These are phyloP conservation scores for Dovyalis caffra DNA, from an alignment of 345 rosid genomes.

Conservation along the genomic window DNA sequence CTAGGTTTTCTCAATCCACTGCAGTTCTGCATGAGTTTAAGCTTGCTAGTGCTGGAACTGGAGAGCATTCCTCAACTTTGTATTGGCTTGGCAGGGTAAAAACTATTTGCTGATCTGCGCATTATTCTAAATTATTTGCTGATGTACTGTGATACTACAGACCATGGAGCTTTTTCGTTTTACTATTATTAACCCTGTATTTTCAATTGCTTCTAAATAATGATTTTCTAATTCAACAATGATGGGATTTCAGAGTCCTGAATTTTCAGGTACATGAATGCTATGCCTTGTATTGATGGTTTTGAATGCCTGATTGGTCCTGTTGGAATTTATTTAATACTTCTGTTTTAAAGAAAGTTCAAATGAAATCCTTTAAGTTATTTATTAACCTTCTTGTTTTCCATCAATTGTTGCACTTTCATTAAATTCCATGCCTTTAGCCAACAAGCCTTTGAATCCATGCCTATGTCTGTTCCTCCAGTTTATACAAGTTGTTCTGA, in stretches of 20 bases:
- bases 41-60: conserved; percentile 46
- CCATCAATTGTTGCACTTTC: not conserved
- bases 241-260: not conserved
- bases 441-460: not conserved
- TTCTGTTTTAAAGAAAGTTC: not conserved
- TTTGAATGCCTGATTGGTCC: not conserved
- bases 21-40: conserved; percentile 87
- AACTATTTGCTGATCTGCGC: conserved; percentile 7
- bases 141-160: not conserved
- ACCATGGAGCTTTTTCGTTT: not conserved
- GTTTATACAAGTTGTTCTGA: too few species aligned
- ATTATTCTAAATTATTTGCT: not conserved
- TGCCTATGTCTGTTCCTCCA: not conserved
- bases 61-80: conserved; percentile 42
- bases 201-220: not conserved
- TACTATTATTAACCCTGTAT: not conserved
- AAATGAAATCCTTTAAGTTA: not conserved
- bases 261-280: not conserved
- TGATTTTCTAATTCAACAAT: not conserved
- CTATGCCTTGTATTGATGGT: not conserved
- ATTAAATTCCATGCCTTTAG: not conserved
- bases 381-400: not conserved
- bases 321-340: not conserved
- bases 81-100: conserved; percentile 93
- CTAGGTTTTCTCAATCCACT: conserved; percentile 83